Conservation (phyloP, 495 filamentous ascomycete species). For the Neurospora tetraspora region DNA sequence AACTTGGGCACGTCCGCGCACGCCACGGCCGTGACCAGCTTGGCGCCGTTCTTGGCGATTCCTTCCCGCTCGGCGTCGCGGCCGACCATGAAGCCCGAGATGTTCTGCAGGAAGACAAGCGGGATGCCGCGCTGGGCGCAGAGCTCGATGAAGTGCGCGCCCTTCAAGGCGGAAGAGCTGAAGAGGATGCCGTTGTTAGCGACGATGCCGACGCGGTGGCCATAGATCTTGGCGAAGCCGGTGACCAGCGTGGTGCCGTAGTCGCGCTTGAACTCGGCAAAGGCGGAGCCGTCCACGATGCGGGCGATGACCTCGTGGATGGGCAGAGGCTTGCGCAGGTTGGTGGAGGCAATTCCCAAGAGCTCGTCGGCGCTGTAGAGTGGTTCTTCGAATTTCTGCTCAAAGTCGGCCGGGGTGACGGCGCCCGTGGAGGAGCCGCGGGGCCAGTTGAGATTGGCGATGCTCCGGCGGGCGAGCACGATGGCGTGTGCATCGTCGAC, state of each 20-base stretch:
- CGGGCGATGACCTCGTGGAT: conserved; percentile 88
- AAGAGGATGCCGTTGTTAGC: conserved; percentile 99
- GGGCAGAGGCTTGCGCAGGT: conserved; percentile 72
- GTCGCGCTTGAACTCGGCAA: conserved; percentile 89
- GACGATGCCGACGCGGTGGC: conserved; percentile 84
- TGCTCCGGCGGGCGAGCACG: conserved; percentile 71
- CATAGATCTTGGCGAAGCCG: conserved; percentile 84
- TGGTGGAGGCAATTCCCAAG: conserved; percentile 78
- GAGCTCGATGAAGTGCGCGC: conserved; percentile 97
- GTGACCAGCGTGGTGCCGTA: conserved; percentile 89
- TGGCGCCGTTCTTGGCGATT: conserved; percentile 96
- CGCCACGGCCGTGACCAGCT: conserved; percentile 91
- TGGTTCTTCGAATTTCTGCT: conserved; percentile 48
- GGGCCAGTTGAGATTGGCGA: conserved; percentile 85
- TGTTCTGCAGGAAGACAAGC: conserved; percentile 91
- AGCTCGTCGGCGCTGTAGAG: conserved; percentile 76
- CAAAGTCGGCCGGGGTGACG: conserved; percentile 4
- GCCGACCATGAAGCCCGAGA: conserved; percentile 96
- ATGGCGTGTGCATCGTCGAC: conserved; percentile 91
- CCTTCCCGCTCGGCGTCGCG: conserved; percentile 85
- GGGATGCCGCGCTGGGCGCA: conserved; percentile 85
- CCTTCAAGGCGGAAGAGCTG: conserved; percentile 81
- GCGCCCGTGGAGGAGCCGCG: conserved; percentile 12
- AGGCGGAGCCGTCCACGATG: conserved; percentile 83
- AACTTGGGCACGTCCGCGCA: conserved; percentile 96